Base-by-base conservation (phyloP, 2,329 filamentous ascomycete species). In the Aspergillus arachidicola region DNA sequence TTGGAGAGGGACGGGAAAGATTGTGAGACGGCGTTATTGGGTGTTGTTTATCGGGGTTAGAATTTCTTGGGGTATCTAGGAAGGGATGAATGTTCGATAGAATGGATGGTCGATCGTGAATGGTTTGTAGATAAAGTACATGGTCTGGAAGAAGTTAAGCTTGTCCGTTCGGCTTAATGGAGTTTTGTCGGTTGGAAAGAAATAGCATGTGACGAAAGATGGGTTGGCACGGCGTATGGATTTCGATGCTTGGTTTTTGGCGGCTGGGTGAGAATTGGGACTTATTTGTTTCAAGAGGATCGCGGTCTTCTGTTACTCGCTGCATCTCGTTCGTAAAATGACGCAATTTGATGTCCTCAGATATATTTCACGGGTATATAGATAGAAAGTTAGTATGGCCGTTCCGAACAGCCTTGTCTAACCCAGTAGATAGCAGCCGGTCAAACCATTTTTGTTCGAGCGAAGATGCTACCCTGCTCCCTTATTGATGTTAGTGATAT, bases 111-210 rank as follows among this genome's bases (percentile, higher is more conserved):
- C 14, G 45, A 48, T 48, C 2, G 6, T 51, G 48, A n/a, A 19
- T 30, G 14, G 14, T 28, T 51, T 51, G 23, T 32, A 30, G 43
- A 46, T 23, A 23, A 23, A 46, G 43, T 32, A 16, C 16, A 48
- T 28, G 23, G 26, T 10, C 28, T 51, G 10, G 48, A 51, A 30
- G 23, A 16, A 28, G 46, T 50, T 50, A 50, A 50, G 16, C 14
- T 51, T 32, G 26, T 51, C 23, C 7, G 48, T 60, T 60, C 58
- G 58, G 58, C 58, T 60, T 41, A 60, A 60, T 46, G 51, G 51
- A 55, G 51, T 14, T 55, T 51, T 34, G 28, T 51, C 48, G 48
- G 51, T 26, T 38, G 51, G 30, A 38, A 16, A 38, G 21, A 9
- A 38, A 41, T 55, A 16, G 34, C 51, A 55, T 55, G 51, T 55